Base-by-base conservation (phyloP, 148 eudicot genomes). In the Arbutus unedo region DNA sequence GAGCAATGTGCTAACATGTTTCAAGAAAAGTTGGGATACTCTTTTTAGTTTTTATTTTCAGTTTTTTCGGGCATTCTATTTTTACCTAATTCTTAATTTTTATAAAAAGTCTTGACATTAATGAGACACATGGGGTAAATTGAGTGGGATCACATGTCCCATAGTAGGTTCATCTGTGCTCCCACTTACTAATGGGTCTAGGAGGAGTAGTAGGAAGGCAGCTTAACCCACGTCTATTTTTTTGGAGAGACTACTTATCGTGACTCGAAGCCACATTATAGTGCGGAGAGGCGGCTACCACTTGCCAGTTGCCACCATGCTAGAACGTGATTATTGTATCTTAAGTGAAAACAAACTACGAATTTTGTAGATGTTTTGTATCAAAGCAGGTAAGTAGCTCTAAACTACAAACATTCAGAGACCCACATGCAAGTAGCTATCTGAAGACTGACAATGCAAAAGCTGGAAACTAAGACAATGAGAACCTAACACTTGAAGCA, bases 351-450 rank as follows among this genome's bases (percentile, higher is more conserved):
- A 31, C 77, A 4, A 47, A 48, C 21, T 74, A 48, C 4, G 1
- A 47, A 3, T 48, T 43, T 8, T 73, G 18, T 41, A 31, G 38
- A 31, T 31, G 38, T 31, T 31, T 31, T 31, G 51, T n/a, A 76
- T 51, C 60, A 53, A 76, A n/a, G 79, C n/a, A 9, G 19, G 57
- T 53, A 47, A 73, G 78, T 75, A 75, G 78, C 57, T 75, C 21
- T 49, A n/a, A 15, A 43, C n/a, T 49, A 4, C 2, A 74, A 19
- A 45, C 5, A 43, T 45, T 13, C 51, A 7, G 25, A 72, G 49
- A 16, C 62, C 44, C 5, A 0, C 79, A 76, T 2, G 53, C 47
- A 49, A 9, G 8, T 49, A 75, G 25, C 50, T 8, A 54, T 51
- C 79, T 53, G 16, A 31, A 54, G 53, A 54, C 3, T 0, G 64